Base-by-base conservation (phyloP, 805 yeast genomes). In the Pichia rugopelliculosa region DNA sequence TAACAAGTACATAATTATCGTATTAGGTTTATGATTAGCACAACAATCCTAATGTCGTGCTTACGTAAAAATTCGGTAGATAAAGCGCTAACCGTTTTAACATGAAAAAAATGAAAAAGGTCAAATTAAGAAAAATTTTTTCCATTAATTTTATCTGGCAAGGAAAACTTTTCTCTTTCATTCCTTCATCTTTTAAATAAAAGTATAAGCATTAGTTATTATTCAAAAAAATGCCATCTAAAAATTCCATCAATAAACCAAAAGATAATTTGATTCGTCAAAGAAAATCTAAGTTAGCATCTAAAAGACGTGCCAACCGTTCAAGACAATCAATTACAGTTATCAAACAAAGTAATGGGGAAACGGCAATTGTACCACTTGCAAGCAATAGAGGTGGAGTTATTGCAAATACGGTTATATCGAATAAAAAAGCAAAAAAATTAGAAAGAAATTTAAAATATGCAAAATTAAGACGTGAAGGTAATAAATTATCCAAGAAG, bases 211-310 rank as follows among this genome's bases (percentile, higher is more conserved):
- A 20, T 6, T 15, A 17, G 21, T 36, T 17, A 37, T 24, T n/a
- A 11, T 23, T n/a, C 42, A 42, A 4, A 18, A 33, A 23, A 6
- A 87, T 87, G 95, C 93, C 95, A 30, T 82, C 89, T 17, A 84
- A 76, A 67, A 87, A 86, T 72, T 78, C 88, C 39, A 73, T 87
- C 55, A 89, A 88, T 66, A 86, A 82, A 66, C 95, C 93, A 42
- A 83, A 82, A 62, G 77, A 75, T 56, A 74, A 76, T 52, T 65
- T 78, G 36, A 69, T 66, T 53, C 69, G 79, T 72, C 73, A 50
- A 71, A 72, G 44, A 82, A 77, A 63, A 72, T 76, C 40, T 64
- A 40, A 34, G 26, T 8, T 39, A 6, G 71, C 30, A 59, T 74
- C 37, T 64, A 80, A 26, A 76, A 79, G 22, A 73, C 70, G 57